A percentile compares a stretch with the other conserved stretches of the same genome.
phyloP scores from a whole-genome alignment of 2,329 filamentous ascomycete genomes.

The Penicillium digitatum region DNA sequence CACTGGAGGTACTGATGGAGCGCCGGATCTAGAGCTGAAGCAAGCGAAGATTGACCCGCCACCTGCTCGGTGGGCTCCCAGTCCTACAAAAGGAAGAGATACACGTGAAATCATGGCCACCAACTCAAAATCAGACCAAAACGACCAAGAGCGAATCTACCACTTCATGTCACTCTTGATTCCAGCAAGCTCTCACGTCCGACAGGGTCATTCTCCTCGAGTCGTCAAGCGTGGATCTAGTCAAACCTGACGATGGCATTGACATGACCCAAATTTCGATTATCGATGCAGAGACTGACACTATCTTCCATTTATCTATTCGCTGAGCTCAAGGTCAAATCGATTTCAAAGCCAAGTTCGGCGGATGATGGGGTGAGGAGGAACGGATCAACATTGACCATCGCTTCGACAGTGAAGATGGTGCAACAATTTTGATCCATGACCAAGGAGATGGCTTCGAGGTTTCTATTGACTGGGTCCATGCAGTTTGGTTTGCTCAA shows the following conservation, averaged over 20 bases:
- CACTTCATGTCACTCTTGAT: neutral
- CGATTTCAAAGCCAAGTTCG: slow-evolving; percentile 7
- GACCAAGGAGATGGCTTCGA: slow-evolving; percentile 10
- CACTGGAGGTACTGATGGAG: slow-evolving; percentile 10
- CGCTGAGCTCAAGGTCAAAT: slow-evolving; percentile 2
- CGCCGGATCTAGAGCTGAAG: slow-evolving; percentile 7
- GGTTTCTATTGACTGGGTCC: slow-evolving; percentile 10
- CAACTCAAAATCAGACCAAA: slow-evolving; percentile 1
- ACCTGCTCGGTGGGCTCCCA: neutral
- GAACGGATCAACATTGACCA: neutral
- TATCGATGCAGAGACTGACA: neutral
- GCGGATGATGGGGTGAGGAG: slow-evolving; percentile 7
- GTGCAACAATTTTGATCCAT: slow-evolving; percentile 8
- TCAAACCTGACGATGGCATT: neutral
- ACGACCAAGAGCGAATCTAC: slow-evolving; percentile 5
- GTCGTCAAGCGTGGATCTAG: slow-evolving; percentile 3
- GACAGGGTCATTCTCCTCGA: slow-evolving; percentile 10
- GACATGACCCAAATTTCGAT: slow-evolving; percentile 9
- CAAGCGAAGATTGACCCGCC: slow-evolving; percentile 5
- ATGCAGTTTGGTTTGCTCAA: slow-evolving; percentile 10
- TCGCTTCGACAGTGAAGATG: slow-evolving; percentile 2
- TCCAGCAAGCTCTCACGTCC: slow-evolving; percentile 2
- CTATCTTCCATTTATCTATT: slow-evolving; percentile 6
- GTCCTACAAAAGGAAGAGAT: neutral
- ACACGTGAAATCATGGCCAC: neutral